phyloP scores from a whole-genome alignment of 2,329 filamentous ascomycete species.

The Mycosphaerella arachidis region DNA sequence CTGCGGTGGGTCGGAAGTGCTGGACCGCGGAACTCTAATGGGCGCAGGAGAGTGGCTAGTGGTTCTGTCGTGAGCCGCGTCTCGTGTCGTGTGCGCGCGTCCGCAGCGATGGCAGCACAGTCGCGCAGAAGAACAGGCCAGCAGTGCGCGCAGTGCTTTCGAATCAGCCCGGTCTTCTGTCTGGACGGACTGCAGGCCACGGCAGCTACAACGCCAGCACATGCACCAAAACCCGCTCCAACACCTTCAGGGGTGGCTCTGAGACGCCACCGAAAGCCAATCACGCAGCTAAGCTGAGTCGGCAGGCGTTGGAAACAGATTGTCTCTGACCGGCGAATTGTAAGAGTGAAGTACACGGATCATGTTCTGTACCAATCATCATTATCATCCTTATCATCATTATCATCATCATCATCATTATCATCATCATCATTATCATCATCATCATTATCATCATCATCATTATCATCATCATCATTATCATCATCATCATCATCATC shows the following conservation, averaged over 20 bases:
- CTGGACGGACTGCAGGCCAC: too few relatives aligned
- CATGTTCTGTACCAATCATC: too few relatives aligned
- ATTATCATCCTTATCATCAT: too few relatives aligned
- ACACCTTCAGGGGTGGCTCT: background rate
- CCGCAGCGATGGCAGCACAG: background rate
- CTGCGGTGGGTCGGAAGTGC: background rate
- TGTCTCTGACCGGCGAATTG: background rate
- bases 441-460: too few relatives aligned
- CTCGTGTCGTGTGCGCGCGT: background rate
- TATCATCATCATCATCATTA: too few relatives aligned
- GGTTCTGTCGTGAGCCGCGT: background rate
- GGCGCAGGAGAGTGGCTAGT: background rate
- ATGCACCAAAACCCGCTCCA: background rate
- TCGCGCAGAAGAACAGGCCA: background rate
- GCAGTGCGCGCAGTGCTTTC: background rate
- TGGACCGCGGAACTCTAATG: background rate
- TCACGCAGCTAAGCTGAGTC: constrained; percentile 2
- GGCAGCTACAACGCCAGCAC: background rate
- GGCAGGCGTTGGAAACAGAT: background rate
- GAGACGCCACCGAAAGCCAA: background rate
- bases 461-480: too few relatives aligned
- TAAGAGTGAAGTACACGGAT: background rate
- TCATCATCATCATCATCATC: too few relatives aligned
- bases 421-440: too few relatives aligned
- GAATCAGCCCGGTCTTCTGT: background rate